Percentiles rank a stretch among this genome's conserved stretches.
Conservation (phyloP, 768 basidiomycete genomes). For the Leccinum rimulosum region DNA sequence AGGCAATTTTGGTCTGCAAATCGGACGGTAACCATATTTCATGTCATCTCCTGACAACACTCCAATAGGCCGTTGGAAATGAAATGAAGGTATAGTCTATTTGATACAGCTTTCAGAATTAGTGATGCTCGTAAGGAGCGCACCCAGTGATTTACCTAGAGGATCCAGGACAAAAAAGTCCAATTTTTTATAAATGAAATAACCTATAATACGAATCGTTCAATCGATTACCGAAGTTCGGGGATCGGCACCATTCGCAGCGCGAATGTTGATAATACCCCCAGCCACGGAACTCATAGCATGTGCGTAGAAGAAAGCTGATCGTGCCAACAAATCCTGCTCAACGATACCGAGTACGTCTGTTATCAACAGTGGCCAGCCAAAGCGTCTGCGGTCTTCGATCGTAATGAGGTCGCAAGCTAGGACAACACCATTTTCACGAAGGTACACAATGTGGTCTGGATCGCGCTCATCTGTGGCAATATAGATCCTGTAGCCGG, state of each 20-base stretch:
- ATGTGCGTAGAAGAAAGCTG: constrained; percentile 42
- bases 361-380: constrained; percentile 43
- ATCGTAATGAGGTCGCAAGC: constrained; percentile 41
- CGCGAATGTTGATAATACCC: constrained; percentile 41
- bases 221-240: constrained; percentile 38
- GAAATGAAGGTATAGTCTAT: neutral
- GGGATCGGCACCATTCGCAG: constrained; percentile 38
- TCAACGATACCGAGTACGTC: constrained; percentile 44
- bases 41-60: neutral
- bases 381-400: constrained; percentile 40
- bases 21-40: neutral
- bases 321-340: constrained; percentile 39
- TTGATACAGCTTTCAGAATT: neutral
- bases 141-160: neutral
- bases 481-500: constrained; percentile 29
- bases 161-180: neutral
- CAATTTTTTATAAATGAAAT: neutral
- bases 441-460: constrained; percentile 33
- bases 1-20: neutral
- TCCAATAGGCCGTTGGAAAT: neutral
- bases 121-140: neutral
- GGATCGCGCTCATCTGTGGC: constrained; percentile 44
- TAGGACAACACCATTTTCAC: constrained; percentile 36
- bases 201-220: neutral
- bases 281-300: constrained; percentile 42